Percentiles rank a stretch among this genome's conserved stretches.
Evolutionary conservation across 2,329 filamentous ascomycete species (phyloP).

Genomic region (Phaeosphaeriaceae sp.): DNA sequence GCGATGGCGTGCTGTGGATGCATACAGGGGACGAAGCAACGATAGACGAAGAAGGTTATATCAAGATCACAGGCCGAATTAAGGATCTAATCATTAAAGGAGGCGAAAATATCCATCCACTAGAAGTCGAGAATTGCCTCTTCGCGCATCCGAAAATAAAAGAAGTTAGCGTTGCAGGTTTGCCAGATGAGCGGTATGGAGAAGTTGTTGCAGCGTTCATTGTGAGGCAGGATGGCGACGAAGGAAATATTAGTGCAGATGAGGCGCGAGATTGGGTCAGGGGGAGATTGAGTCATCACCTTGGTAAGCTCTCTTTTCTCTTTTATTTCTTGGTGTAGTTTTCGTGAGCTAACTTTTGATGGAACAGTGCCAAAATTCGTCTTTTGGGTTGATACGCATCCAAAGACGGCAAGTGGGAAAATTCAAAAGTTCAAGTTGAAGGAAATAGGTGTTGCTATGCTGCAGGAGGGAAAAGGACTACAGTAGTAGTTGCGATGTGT

Average conservation of each 20-base stretch:
- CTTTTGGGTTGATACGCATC: constrained; percentile 86
- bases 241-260: constrained; percentile 58
- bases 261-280: constrained; percentile 76
- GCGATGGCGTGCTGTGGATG: constrained; percentile 76
- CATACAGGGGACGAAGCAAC: constrained; percentile 87
- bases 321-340: background rate
- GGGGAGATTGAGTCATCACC: constrained; percentile 72
- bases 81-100: constrained; percentile 96
- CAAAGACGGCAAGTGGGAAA: constrained; percentile 96
- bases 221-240: constrained; percentile 54
- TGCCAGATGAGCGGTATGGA: constrained; percentile 82
- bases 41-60: constrained; percentile 83
- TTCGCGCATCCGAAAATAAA: constrained; percentile 72
- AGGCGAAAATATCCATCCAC: constrained; percentile 93
- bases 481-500: too few relatives aligned
- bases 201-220: constrained; percentile 89
- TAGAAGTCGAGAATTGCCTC: constrained; percentile 90
- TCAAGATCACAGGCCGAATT: constrained; percentile 87
- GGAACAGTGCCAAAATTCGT: constrained; percentile 77
- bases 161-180: constrained; percentile 82
- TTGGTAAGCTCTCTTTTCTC: constrained; percentile 57
- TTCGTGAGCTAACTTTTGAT: constrained; percentile 5
- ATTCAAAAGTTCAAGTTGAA: constrained; percentile 91
- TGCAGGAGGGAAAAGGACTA: constrained; percentile 32
- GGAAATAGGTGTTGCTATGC: constrained; percentile 61